Evolutionary conservation across 805 yeast genomes (phyloP).

Genomic region (Pichia sporocuriosa): DNA sequence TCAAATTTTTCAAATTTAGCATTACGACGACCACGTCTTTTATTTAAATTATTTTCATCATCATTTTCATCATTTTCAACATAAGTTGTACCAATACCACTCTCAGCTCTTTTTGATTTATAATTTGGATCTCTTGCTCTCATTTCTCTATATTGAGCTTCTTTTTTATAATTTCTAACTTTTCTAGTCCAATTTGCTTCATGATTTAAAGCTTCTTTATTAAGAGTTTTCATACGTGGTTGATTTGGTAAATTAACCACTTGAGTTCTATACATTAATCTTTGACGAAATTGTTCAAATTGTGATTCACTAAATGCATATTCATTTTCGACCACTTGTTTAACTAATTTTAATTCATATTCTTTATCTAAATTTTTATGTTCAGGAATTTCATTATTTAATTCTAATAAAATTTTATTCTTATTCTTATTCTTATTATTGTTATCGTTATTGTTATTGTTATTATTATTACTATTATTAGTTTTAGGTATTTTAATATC

Average conservation of each 20-base stretch:
- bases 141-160: conserved; percentile 12
- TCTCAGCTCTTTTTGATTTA: conserved; percentile 7
- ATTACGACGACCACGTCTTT: conserved; percentile 3
- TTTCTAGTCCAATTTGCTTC: conserved; percentile 29
- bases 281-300: conserved; percentile 49
- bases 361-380: conserved; percentile 67
- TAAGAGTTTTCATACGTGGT: conserved; percentile 38
- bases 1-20: conserved; percentile 13
- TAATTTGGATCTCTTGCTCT: conserved; percentile 18
- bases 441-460: not conserved
- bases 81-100: conserved; percentile 28
- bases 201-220: conserved; percentile 30
- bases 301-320: conserved; percentile 86
- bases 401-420: conserved; percentile 46
- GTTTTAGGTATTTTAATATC: conserved; percentile 63
- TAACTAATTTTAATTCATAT: conserved; percentile 72
- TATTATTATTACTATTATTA: not conserved
- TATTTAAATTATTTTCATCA: not conserved
- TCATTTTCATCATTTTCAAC: conserved; percentile 6
- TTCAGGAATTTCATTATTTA: conserved; percentile 43
- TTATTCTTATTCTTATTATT: conserved; percentile 10
- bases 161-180: conserved; percentile 17
- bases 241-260: conserved; percentile 47
- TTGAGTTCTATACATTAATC: conserved; percentile 42
- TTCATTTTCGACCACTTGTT: conserved; percentile 76